phyloP scores from a whole-genome alignment of 139 green algal species.

The Volvox africanus region DNA sequence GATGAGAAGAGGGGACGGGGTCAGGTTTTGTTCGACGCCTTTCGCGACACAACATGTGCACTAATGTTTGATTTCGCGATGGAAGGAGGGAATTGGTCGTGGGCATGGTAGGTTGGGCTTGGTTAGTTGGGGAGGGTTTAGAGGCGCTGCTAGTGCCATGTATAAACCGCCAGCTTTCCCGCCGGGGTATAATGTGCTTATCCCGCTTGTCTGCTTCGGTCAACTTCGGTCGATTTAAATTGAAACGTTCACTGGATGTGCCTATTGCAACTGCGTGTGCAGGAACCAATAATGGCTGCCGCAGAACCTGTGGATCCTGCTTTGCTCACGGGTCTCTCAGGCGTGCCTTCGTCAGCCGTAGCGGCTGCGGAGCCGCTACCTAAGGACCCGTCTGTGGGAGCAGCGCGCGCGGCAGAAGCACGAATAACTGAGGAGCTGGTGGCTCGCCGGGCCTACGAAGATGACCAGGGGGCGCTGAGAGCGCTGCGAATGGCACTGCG shows the following conservation, averaged over 20 bases:
- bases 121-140: no score
- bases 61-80: no score
- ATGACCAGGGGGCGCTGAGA: constrained; percentile 71
- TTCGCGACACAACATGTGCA: no score
- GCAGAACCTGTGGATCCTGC: background rate
- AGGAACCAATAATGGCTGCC: constrained; percentile 41
- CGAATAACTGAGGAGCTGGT: constrained; percentile 25
- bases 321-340: background rate
- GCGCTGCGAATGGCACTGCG: constrained; percentile 80
- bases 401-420: constrained; percentile 10
- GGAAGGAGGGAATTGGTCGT: no score
- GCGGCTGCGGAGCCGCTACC: constrained; percentile 49
- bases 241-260: background rate
- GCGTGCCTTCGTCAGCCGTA: background rate
- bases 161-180: no score
- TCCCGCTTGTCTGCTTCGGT: no score
- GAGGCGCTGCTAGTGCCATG: no score
- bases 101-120: no score
- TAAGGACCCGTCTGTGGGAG: constrained; percentile 49
- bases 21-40: no score
- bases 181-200: no score
- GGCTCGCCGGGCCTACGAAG: constrained; percentile 57
- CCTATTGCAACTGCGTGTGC: no score
- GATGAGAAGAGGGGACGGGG: background rate
- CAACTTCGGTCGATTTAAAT: no score